Percentiles rank a stretch among this genome's conserved stretches.
Conservation (phyloP, 1,284 basidiomycete species). For the Puccinia triticina region DNA sequence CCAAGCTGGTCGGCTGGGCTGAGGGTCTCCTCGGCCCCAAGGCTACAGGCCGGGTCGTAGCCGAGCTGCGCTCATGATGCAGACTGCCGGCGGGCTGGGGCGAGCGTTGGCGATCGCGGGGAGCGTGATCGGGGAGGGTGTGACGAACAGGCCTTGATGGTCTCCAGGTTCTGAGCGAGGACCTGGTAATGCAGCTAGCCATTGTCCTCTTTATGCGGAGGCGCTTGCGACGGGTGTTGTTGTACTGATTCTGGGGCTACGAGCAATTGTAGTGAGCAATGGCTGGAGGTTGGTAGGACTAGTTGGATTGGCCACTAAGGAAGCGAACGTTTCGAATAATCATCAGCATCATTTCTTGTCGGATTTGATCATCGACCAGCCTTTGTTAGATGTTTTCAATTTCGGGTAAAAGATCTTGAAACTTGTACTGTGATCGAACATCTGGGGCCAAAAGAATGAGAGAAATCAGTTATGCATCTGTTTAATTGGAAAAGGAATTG, state of each 20-base stretch:
- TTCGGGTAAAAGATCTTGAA: no score
- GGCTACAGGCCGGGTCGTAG: neutral
- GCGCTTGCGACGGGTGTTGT: slow-evolving; percentile 1
- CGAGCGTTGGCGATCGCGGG: neutral
- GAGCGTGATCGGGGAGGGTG: neutral
- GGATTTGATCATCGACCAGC: no score
- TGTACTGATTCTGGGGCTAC: neutral
- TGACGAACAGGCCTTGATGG: slow-evolving; percentile 15
- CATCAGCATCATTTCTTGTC: neutral
- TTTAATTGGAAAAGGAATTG: no score
- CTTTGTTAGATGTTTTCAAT: no score
- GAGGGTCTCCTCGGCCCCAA: no score
- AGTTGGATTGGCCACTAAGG: neutral
- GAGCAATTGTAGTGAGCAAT: neutral
- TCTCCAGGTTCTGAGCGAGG: slow-evolving; percentile 2
- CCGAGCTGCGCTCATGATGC: neutral
- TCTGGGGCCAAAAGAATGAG: no score
- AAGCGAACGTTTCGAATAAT: neutral
- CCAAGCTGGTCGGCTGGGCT: neutral
- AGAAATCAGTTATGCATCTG: no score
- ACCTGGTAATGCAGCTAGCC: slow-evolving; percentile 21
- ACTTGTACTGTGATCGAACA: no score
- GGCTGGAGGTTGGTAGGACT: neutral
- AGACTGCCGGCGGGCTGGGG: neutral
- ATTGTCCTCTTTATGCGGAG: neutral